Conservation (phyloP, 2,329 filamentous ascomycete species). For the Xylaria sp. region DNA sequence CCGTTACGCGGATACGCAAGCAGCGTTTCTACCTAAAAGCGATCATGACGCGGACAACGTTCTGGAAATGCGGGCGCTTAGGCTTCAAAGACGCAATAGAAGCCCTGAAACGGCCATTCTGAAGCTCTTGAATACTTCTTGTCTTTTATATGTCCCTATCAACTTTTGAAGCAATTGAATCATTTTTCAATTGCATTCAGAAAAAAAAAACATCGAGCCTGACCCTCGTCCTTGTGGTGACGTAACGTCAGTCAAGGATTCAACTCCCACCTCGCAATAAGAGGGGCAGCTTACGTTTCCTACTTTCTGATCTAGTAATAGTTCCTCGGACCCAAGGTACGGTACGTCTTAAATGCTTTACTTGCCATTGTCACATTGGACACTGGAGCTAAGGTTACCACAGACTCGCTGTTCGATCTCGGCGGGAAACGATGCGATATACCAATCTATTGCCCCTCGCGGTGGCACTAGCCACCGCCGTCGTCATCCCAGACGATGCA, state of each 20-base stretch:
- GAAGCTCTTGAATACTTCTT: not conserved
- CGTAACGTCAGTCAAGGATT: constrained; percentile 23
- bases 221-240: constrained; percentile 12
- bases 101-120: not conserved
- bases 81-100: constrained; percentile 7
- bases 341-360: not conserved
- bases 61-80: not conserved
- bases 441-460: constrained; percentile 33
- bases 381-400: not conserved
- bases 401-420: not conserved
- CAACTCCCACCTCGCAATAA: constrained; percentile 28
- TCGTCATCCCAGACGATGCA: constrained; percentile 47
- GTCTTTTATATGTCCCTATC: not conserved
- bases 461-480: constrained; percentile 26
- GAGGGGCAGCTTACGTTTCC: constrained; percentile 29
- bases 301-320: not conserved
- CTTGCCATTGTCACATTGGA: not conserved
- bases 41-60: constrained; percentile 20
- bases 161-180: not conserved
- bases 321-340: not conserved
- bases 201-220: not conserved
- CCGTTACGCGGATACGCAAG: constrained; percentile 2
- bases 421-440: constrained; percentile 35
- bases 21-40: constrained; percentile 2
- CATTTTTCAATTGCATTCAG: not conserved